Evolutionary conservation across 2,329 filamentous ascomycete species (phyloP), one percentile per base, ranked within the genome.

Genomic region (Penicillium sp.): DNA sequence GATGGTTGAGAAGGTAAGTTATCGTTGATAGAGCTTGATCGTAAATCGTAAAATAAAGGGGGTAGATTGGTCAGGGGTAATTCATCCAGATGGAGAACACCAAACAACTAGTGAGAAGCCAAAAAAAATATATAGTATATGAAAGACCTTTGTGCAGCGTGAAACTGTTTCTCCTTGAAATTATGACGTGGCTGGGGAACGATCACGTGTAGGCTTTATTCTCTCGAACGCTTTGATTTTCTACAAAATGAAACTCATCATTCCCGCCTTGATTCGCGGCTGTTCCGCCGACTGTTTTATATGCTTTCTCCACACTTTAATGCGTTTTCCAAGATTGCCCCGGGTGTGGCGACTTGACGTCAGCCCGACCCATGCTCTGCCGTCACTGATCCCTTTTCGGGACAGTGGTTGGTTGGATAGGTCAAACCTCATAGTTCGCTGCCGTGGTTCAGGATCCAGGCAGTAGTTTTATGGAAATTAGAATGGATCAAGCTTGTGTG

Each of bases 311-410:
- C 61, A 56, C 60, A 62, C 26, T 53, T 22, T 2, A 21, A 35
- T 7, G 14, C 29, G 19, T 43, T 47, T 45, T 52, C 46, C 31
- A 50, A 37, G 46, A 55, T 45, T 43, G 51, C 43, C 45, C 52
- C 49, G 27, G 35, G 31, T 47, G 63, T 66, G 64, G 61, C 63
- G 58, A 64, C 55, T 61, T 66, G 64, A 65, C 64, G 63, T 66
- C 64, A 66, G 55, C 49, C 58, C 37, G 49, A 42, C n/a, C 37
- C 27, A 16, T 31, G 4, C 29, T 0, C 35, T 42, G 16, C 49
- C 37, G 27, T 33, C 19, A 31, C 49, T 21, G 24, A n/a, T 11
- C 21, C 19, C n/a, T 16, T 35, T 22, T 26, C 22, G 21, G 26
- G 48, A n/a, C 14, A 37, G 35, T 37, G 35, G 35, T 37, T 37